Conservation (phyloP, 164 flowering plant genomes). For the Tetracentron sinense region DNA sequence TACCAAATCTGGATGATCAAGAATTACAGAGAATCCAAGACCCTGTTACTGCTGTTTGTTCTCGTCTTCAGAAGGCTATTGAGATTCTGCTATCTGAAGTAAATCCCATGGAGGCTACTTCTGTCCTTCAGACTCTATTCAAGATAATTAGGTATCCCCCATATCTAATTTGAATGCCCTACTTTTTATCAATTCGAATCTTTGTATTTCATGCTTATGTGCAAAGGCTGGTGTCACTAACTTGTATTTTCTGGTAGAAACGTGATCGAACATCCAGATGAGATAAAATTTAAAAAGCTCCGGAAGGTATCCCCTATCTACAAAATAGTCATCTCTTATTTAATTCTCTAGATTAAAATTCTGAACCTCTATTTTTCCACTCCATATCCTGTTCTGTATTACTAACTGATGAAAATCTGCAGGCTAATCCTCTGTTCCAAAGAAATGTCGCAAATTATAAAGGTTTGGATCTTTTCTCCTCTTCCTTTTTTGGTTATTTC, state of each 20-base stretch:
- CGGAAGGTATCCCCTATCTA: constrained; percentile 57
- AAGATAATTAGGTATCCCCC: constrained; percentile 68
- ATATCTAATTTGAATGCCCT: constrained; percentile 4
- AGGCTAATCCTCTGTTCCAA: constrained; percentile 80
- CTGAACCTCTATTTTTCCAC: no score
- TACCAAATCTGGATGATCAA: constrained; percentile 66
- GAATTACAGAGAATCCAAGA: constrained; percentile 75
- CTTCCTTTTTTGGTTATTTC: neutral
- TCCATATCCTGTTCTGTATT: neutral
- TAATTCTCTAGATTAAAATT: neutral
- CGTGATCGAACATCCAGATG: constrained; percentile 77
- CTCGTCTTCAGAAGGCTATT: constrained; percentile 64
- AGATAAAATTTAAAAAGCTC: constrained; percentile 64
- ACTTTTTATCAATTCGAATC: neutral
- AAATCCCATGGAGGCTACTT: constrained; percentile 37
- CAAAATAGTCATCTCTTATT: neutral
- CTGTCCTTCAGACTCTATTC: constrained; percentile 59
- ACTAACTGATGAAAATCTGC: constrained; percentile 18
- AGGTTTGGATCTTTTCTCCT: constrained; percentile 42
- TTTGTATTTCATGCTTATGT: neutral
- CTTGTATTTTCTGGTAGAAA: constrained; percentile 47
- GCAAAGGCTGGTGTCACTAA: neutral
- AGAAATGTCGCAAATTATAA: constrained; percentile 56
- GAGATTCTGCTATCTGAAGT: constrained; percentile 54
- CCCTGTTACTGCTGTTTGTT: constrained; percentile 49